These are phyloP conservation scores for Entomophthora muscae DNA, from an alignment of 371 early-diverging fungal species.

Conservation along the genomic window DNA sequence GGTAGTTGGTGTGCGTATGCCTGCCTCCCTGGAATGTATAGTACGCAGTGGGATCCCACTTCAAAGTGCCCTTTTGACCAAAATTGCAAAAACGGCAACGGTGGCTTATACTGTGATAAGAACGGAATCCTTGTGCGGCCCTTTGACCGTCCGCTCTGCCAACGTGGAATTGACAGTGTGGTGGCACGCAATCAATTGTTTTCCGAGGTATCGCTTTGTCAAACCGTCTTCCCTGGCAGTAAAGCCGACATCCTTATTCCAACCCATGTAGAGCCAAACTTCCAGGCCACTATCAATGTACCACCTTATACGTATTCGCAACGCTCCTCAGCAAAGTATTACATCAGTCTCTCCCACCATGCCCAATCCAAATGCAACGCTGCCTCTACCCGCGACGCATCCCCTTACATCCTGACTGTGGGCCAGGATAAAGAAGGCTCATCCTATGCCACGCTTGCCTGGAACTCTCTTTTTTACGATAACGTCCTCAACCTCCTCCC, in stretches of 20 bases:
- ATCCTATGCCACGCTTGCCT: too few species aligned
- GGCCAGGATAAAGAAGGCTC: too few species aligned
- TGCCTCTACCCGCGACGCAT: too few species aligned
- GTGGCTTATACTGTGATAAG: neutral
- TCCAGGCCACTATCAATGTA: neutral
- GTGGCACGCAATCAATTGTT: neutral
- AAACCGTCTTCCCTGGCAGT: conserved; percentile 9
- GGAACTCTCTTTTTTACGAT: too few species aligned
- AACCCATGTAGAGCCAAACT: neutral
- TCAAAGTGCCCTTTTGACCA: neutral
- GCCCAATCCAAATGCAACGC: too few species aligned
- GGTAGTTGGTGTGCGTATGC: conserved; percentile 7
- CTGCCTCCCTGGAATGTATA: conserved; percentile 2
- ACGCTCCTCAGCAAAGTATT: conserved; percentile 6
- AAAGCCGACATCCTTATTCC: conserved; percentile 9
- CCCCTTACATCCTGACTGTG: too few species aligned
- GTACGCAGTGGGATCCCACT: conserved; percentile 1
- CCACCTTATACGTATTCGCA: conserved; percentile 5
- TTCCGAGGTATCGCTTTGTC: neutral
- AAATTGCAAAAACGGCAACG: neutral
- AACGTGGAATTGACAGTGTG: neutral
- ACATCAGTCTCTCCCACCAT: too few species aligned
- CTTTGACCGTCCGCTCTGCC: neutral
- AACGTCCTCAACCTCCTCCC: too few species aligned
- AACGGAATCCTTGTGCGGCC: neutral